Evolutionary conservation across 2,329 filamentous ascomycete species (phyloP).

Genomic region (Pseudogymnoascus sp.): DNA sequence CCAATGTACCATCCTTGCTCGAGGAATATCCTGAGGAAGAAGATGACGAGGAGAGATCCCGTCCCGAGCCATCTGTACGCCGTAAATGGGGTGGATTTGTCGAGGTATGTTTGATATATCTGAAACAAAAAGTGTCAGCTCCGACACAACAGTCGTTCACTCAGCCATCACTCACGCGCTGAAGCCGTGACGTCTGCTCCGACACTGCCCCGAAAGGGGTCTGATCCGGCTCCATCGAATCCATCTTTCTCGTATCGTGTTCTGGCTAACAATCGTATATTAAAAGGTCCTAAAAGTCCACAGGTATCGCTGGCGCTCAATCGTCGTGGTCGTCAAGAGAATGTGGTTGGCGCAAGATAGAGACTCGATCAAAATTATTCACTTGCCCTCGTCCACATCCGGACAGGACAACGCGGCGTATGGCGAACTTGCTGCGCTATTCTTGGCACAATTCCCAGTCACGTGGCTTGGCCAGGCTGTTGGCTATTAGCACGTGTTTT

Average conservation of each 20-base stretch:
- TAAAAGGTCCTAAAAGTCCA: neutral
- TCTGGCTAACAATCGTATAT: slow-evolving; percentile 2
- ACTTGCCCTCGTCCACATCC: slow-evolving; percentile 3
- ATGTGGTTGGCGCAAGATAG: slow-evolving; percentile 3
- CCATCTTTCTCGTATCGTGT: slow-evolving; percentile 50
- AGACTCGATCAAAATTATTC: slow-evolving; percentile 9
- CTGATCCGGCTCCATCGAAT: slow-evolving; percentile 78
- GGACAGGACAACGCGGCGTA: slow-evolving; percentile 10
- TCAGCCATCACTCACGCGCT: slow-evolving; percentile 54
- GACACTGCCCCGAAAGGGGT: slow-evolving; percentile 88
- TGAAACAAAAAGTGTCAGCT: slow-evolving; percentile 36
- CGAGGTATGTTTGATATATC: slow-evolving; percentile 91
- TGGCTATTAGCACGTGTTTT: slow-evolving; percentile 1
- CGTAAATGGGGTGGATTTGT: slow-evolving; percentile 85
- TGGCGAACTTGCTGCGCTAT: neutral
- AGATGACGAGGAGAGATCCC: slow-evolving; percentile 66
- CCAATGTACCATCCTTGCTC: slow-evolving; percentile 99
- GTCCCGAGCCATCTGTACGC: slow-evolving; percentile 88
- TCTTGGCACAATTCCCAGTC: slow-evolving; percentile 5
- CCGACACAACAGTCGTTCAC: slow-evolving; percentile 3
- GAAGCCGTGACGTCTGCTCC: slow-evolving; percentile 71
- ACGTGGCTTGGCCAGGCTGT: neutral
- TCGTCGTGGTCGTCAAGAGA: slow-evolving; percentile 1
- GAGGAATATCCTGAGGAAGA: slow-evolving; percentile 82
- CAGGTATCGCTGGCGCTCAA: neutral